Conservation (phyloP, 1,284 basidiomycete genomes). For the Cryptococcus floricola region DNA sequence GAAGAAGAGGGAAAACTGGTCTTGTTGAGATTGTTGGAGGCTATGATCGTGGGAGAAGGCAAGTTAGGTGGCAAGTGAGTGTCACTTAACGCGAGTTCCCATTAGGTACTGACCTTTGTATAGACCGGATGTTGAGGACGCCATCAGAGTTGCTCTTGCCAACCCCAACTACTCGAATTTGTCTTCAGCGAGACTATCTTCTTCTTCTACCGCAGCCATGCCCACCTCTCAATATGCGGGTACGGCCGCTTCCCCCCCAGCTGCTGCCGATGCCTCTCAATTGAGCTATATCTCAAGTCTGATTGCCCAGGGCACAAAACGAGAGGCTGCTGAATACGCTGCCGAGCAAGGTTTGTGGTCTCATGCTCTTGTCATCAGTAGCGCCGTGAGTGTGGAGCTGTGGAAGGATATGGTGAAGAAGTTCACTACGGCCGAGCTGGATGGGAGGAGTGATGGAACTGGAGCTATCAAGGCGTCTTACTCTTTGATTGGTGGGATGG, state of each 20-base stretch:
- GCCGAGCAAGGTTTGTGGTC: conserved; percentile 86
- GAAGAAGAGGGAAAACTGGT: conserved; percentile 71
- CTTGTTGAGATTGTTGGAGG: conserved; percentile 68
- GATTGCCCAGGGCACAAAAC: conserved; percentile 76
- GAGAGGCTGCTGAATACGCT: conserved; percentile 82
- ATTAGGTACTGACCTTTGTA: not conserved
- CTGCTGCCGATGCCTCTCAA: conserved; percentile 53
- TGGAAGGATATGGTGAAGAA: conserved; percentile 88
- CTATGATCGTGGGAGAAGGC: conserved; percentile 83
- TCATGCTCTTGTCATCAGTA: conserved; percentile 93
- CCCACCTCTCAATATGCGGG: conserved; percentile 14
- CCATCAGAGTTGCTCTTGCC: conserved; percentile 61
- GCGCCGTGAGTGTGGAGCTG: conserved; percentile 84
- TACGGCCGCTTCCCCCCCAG: conserved; percentile 15
- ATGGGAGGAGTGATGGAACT: conserved; percentile 30
- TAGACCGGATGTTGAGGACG: conserved; percentile 67
- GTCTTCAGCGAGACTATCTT: conserved; percentile 2
- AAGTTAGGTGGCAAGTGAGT: conserved; percentile 72
- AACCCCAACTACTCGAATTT: conserved; percentile 46
- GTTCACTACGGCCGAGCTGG: conserved; percentile 77
- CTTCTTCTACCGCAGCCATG: conserved; percentile 17
- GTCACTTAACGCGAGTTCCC: not conserved
- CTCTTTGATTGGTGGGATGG: conserved; percentile 70
- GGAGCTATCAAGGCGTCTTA: conserved; percentile 68
- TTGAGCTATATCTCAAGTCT: conserved; percentile 76